A percentile compares a stretch with the other conserved stretches of the same genome.
phyloP scores from a whole-genome alignment of 345 rosid species.

The Lepidium sativum region DNA sequence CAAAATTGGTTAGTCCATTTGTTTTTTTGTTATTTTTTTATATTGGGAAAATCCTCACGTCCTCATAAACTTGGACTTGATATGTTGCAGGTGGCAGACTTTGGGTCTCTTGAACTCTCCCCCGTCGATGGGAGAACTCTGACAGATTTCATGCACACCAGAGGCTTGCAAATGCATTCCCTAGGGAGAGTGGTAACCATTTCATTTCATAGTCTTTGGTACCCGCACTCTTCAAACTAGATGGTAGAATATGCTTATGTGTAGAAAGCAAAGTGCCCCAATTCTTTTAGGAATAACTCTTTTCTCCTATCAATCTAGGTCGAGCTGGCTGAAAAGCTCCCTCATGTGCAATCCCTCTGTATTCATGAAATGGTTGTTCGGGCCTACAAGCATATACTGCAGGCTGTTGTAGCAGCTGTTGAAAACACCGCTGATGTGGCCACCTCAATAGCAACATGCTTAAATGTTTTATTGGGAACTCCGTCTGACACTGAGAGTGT shows the following conservation, averaged over 20 bases:
- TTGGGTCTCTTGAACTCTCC: constrained; percentile 97
- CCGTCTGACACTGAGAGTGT: constrained; percentile 40
- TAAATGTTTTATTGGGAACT: constrained; percentile 73
- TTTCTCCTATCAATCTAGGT: constrained; percentile 42
- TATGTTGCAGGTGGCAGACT: constrained; percentile 75
- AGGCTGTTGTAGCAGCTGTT: constrained; percentile 79
- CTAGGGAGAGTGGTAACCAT: constrained; percentile 77
- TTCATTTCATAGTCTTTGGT: constrained; percentile 14
- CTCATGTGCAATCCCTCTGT: constrained; percentile 93
- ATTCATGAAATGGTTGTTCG: constrained; percentile 92
- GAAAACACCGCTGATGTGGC: constrained; percentile 58
- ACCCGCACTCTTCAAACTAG: not conserved
- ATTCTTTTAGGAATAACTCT: not conserved
- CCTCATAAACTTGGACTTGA: not conserved
- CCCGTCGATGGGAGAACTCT: constrained; percentile 97
- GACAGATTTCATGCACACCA: constrained; percentile 97
- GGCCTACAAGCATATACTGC: constrained; percentile 87
- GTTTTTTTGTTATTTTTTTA: constrained; percentile 6
- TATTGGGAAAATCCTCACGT: constrained; percentile 9
- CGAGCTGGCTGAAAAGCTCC: constrained; percentile 88
- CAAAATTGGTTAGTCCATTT: constrained; percentile 65
- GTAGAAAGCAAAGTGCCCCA: not conserved
- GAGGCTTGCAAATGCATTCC: constrained; percentile 91
- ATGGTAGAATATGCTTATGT: constrained; percentile 3
- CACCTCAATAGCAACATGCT: constrained; percentile 66